phyloP scores from a whole-genome alignment of 1,284 basidiomycete genomes.

The Hortiboletus rubellus region DNA sequence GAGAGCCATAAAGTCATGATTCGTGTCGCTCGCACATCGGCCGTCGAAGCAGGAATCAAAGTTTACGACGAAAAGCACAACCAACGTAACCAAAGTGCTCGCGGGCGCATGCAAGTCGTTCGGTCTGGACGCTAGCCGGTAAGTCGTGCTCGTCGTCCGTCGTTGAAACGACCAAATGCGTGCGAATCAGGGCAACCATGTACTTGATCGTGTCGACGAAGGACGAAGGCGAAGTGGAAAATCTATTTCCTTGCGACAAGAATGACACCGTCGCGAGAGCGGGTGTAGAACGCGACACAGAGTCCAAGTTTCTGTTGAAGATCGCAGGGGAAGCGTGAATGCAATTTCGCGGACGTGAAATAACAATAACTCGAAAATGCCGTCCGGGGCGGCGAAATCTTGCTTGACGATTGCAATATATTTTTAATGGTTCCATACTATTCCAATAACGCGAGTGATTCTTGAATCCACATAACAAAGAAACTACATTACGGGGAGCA shows the following conservation, averaged over 20 bases:
- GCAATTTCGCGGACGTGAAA: too few species aligned
- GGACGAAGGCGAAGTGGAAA: slow-evolving; percentile 25
- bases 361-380: too few species aligned
- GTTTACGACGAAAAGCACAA: slow-evolving; percentile 46
- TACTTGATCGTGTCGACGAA: slow-evolving; percentile 25
- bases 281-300: slow-evolving; percentile 26
- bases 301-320: slow-evolving; percentile 29
- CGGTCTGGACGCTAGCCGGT: slow-evolving; percentile 36
- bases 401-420: too few species aligned
- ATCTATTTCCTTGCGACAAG: slow-evolving; percentile 30
- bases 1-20: slow-evolving; percentile 31
- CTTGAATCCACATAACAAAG: too few species aligned
- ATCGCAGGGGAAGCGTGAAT: slow-evolving; percentile 23
- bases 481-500: too few species aligned
- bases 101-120: slow-evolving; percentile 45
- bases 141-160: slow-evolving; percentile 2
- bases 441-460: too few species aligned
- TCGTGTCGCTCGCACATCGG: slow-evolving; percentile 37
- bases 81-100: slow-evolving; percentile 44
- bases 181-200: slow-evolving; percentile 24
- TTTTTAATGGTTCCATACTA: too few species aligned
- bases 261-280: slow-evolving; percentile 33
- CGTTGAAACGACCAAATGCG: neutral
- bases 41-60: slow-evolving; percentile 37
- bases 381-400: too few species aligned